Evolutionary conservation across 2,329 filamentous ascomycete species (phyloP).

Genomic region (Dothiorella sarmentorum): DNA sequence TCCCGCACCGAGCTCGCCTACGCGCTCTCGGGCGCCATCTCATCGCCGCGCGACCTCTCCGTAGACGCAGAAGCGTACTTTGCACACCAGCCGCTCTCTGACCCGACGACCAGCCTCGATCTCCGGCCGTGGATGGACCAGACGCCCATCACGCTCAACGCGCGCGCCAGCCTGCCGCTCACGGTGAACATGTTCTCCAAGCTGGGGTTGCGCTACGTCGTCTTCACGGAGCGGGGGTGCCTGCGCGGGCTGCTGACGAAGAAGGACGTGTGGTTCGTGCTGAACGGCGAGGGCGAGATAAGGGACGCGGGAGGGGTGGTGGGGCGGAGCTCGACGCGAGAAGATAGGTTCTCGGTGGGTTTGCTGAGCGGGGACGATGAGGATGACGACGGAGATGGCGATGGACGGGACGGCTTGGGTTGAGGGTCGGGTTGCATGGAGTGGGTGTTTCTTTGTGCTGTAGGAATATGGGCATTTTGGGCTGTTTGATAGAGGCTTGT

Average conservation of each 20-base stretch:
- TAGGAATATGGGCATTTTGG: background rate
- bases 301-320: slow-evolving; percentile 23
- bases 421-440: background rate
- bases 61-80: slow-evolving; percentile 79
- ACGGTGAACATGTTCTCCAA: slow-evolving; percentile 92
- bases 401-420: background rate
- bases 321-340: slow-evolving; percentile 34
- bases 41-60: slow-evolving; percentile 57
- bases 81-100: slow-evolving; percentile 70
- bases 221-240: slow-evolving; percentile 78
- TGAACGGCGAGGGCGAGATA: slow-evolving; percentile 63
- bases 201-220: slow-evolving; percentile 82
- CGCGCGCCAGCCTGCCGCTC: slow-evolving; percentile 73
- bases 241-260: slow-evolving; percentile 88
- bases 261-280: slow-evolving; percentile 93
- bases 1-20: slow-evolving; percentile 85
- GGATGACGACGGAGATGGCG: slow-evolving; percentile 6
- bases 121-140: slow-evolving; percentile 98
- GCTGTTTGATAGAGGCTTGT: background rate
- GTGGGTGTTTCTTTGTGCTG: background rate
- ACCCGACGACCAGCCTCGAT: slow-evolving; percentile 75
- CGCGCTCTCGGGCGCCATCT: slow-evolving; percentile 66
- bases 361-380: slow-evolving; percentile 26
- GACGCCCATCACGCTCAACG: slow-evolving; percentile 86
- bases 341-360: slow-evolving; percentile 33